Base-by-base conservation (phyloP, 2,329 filamentous ascomycete genomes). In the Clonostachys solani region DNA sequence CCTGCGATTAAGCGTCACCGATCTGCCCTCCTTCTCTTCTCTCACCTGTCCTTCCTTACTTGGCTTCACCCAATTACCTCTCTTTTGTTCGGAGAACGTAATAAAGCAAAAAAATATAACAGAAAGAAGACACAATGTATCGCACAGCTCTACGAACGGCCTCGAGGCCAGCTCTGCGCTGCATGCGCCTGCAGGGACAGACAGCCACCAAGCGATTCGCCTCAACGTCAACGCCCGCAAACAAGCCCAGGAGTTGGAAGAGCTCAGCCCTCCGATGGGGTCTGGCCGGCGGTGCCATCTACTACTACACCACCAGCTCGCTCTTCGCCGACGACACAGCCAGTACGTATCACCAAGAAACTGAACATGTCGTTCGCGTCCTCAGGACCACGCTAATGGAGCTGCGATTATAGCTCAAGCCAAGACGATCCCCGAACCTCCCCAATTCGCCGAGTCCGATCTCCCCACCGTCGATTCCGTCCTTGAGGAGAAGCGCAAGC, bases 221-320 rank as follows among this genome's bases (percentile, higher is more conserved):
- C 52, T 80, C 80, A 47, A 80, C 80, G 47, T 62, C 69, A 7
- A 50, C 62, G 12, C 64, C 86, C 5, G 75, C 81, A 54, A 73
- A 81, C 60, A 88, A 83, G 71, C 82, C 82, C 58, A 75, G 89
- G 64, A 87, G 84, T 63, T 96, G 89, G 88, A 95, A 92, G 78
- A 86, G 83, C 65, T 77, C 83, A 45, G 77, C 77, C 5, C 64
- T 81, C 58, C 80, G 92, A 72, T 86, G 90, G 81, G 89, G 83
- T 54, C 63, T 94, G 47, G 92, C 89, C 1, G 77, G 74, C 49
- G 89, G 79, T 17, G 83, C 86, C 42, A 72, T 97, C 44, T 99
- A 97, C 72, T 96, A 89, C 69, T 99, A 97, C 68, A 95, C 91
- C 73, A 96, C 91, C 8, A 92, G 86, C 60, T 80, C 84, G 46